Base-by-base conservation (phyloP, 768 basidiomycete genomes). In the Tulasnella sp. region DNA sequence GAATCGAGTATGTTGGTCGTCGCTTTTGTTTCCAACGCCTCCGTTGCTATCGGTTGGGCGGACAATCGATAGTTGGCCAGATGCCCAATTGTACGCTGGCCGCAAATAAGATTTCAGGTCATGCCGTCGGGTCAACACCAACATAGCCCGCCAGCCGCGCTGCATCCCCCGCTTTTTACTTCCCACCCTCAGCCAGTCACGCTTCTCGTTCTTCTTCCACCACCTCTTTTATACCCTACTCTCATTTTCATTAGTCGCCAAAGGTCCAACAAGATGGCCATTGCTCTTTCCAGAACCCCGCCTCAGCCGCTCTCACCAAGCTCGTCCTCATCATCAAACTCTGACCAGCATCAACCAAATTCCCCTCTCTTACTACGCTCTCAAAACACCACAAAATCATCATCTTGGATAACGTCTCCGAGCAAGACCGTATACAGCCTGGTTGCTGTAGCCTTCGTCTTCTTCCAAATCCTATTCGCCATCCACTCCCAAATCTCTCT, bases 381-480 rank as follows among this genome's bases (percentile, higher is more conserved):
- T 12, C 60, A 64, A 64, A 28, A 64, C n/a, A 5, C 24, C 24
- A 3, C 7, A 18, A 64, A 64, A 16, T 64, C 60, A 14, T 28
- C 60, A 64, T 64, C 60, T 31, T 64, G 60, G 60, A 64, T 24
- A 64, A 31, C n/a, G 60, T 24, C 31, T 64, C 60, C 60, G 11
- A 16, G 60, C 60, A 64, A 64, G 60, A 64, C 60, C 5, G 60
- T 64, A 3, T 64, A 64, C 60, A 64, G 60, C n/a, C 60, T 64
- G 20, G 60, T 64, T 28, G 60, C 60, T 64, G 60, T 64, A 12
- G 60, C 28, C n/a, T 64, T 64, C 31, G 60, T 64, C 60, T 64
- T 64, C 60, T 64, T 64, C 60, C 60, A 64, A 64, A 64, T 64
- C 60, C 14, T 64, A 64, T 64, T 64, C 24, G 60, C 60, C 60